Evolutionary conservation across 2,329 filamentous ascomycete genomes (phyloP).

Genomic region (Cytospora piceae): DNA sequence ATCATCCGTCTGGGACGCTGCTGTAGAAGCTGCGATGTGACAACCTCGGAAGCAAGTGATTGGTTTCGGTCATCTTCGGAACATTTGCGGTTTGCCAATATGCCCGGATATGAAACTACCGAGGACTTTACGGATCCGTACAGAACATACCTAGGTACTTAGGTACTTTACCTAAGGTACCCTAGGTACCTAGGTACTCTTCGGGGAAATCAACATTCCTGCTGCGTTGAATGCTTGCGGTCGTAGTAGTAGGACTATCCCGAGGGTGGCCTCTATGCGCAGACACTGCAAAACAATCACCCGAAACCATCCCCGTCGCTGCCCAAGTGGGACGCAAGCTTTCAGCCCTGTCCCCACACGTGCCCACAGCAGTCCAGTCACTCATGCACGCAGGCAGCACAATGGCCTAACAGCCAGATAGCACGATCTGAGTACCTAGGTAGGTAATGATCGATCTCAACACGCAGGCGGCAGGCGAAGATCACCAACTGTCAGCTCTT

Average conservation of each 20-base stretch:
- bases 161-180: too few species aligned
- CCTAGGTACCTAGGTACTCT: background rate
- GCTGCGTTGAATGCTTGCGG: background rate
- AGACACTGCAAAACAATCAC: background rate
- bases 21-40: background rate
- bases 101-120: background rate
- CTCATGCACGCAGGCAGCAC: background rate
- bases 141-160: too few species aligned
- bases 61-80: background rate
- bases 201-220: too few species aligned
- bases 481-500: background rate
- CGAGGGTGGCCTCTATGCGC: background rate
- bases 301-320: background rate
- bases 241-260: background rate
- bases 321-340: constrained; percentile 1
- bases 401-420: too few species aligned
- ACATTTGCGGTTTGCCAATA: background rate
- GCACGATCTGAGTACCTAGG: too few species aligned
- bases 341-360: background rate
- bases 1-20: background rate
- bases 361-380: background rate
- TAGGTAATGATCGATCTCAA: too few species aligned
- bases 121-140: background rate
- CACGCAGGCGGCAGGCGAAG: too few species aligned
- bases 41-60: background rate